Conservation (phyloP, 371 early-diverging fungal genomes). For the Mortierella sp. region DNA sequence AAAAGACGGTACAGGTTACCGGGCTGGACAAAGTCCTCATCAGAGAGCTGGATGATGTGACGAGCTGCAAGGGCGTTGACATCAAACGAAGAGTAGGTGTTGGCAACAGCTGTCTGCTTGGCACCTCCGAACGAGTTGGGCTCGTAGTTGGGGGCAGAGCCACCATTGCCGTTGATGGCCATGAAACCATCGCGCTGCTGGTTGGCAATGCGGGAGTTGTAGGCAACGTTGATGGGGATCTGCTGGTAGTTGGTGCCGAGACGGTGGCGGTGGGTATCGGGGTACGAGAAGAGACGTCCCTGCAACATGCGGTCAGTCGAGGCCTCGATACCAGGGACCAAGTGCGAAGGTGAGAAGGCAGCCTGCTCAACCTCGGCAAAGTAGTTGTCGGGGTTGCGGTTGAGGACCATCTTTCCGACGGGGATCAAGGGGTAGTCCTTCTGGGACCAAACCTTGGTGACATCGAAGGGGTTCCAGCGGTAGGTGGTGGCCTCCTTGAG, state of each 20-base stretch:
- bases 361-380: conserved; percentile 86
- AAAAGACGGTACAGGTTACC: conserved; percentile 76
- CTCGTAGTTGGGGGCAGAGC: conserved; percentile 79
- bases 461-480: conserved; percentile 69
- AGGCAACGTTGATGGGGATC: conserved; percentile 81
- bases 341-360: conserved; percentile 78
- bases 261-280: conserved; percentile 86
- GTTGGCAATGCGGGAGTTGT: conserved; percentile 65
- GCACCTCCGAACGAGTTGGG: conserved; percentile 66
- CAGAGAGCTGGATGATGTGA: conserved; percentile 53
- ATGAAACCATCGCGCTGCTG: conserved; percentile 83
- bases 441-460: conserved; percentile 76
- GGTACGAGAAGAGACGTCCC: conserved; percentile 84
- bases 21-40: conserved; percentile 82
- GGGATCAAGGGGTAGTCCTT: conserved; percentile 69
- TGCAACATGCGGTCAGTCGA: conserved; percentile 82
- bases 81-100: conserved; percentile 37
- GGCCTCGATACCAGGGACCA: conserved; percentile 82
- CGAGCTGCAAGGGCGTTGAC: conserved; percentile 52
- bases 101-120: conserved; percentile 35
- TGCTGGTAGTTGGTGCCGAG: conserved; percentile 82
- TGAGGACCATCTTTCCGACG: conserved; percentile 77
- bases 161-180: conserved; percentile 76
- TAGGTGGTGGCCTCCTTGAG: conserved; percentile 64
- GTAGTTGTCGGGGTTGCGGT: conserved; percentile 84